Conservation (phyloP, 495 filamentous ascomycete genomes). For the Podospora sp. region DNA sequence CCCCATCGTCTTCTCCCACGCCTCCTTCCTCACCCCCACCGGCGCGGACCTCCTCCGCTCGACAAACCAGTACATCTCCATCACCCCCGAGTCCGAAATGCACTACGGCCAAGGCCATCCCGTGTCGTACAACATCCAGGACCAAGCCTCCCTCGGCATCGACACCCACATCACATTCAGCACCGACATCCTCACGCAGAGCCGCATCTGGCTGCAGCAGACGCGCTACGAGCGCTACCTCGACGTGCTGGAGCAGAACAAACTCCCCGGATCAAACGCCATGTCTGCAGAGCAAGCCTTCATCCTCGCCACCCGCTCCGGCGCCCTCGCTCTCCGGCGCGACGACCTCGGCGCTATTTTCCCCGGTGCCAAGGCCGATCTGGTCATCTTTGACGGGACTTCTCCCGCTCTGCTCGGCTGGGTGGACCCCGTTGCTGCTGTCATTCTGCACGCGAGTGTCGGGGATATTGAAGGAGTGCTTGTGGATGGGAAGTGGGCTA, state of each 20-base stretch:
- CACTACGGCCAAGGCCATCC: slow-evolving; percentile 49
- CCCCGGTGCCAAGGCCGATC: slow-evolving; percentile 50
- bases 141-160: slow-evolving; percentile 48
- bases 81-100: slow-evolving; percentile 52
- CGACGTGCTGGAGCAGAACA: slow-evolving; percentile 39
- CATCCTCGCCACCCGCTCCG: slow-evolving; percentile 51
- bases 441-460: slow-evolving; percentile 53
- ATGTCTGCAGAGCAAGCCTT: slow-evolving; percentile 56
- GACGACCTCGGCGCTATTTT: slow-evolving; percentile 50
- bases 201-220: slow-evolving; percentile 48
- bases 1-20: slow-evolving; percentile 50
- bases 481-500: slow-evolving; percentile 49
- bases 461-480: slow-evolving; percentile 52
- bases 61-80: slow-evolving; percentile 47
- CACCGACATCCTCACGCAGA: slow-evolving; percentile 49
- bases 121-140: slow-evolving; percentile 37
- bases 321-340: slow-evolving; percentile 47
- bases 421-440: slow-evolving; percentile 55
- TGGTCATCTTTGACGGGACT: slow-evolving; percentile 51
- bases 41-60: slow-evolving; percentile 36
- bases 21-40: slow-evolving; percentile 33
- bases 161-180: slow-evolving; percentile 52
- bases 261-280: slow-evolving; percentile 43
- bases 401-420: slow-evolving; percentile 51
- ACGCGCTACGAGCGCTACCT: slow-evolving; percentile 38